A percentile compares a stretch with the other conserved stretches of the same genome.
phyloP scores from a whole-genome alignment of 2,329 filamentous ascomycete species.

The Fusarium sp. region DNA sequence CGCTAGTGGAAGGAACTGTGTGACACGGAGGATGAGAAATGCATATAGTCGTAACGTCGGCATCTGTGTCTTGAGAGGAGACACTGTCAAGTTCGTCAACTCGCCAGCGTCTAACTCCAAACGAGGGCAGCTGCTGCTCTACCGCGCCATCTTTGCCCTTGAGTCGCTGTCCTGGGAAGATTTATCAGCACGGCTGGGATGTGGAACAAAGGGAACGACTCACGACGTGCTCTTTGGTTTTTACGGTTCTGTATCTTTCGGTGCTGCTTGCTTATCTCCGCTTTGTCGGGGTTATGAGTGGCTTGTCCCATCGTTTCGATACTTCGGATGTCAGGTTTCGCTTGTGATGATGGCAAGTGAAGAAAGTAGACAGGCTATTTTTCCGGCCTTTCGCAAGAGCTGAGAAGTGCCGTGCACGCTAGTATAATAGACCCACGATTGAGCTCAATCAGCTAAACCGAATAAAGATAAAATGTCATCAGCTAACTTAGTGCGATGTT shows the following conservation, averaged over 20 bases:
- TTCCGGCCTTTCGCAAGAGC: too few relatives aligned
- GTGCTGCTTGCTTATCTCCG: neutral
- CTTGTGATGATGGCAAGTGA: neutral
- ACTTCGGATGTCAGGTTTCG: too few relatives aligned
- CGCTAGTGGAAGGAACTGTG: too few relatives aligned
- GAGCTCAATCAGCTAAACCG: neutral
- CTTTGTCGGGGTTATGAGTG: too few relatives aligned
- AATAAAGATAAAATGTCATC: neutral
- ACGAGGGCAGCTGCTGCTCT: rapidly evolving
- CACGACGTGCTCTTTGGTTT: constrained; percentile 16
- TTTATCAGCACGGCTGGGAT: neutral
- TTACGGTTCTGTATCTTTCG: constrained; percentile 6
- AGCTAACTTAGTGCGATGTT: too few relatives aligned
- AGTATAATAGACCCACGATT: neutral
- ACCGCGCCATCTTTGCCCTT: neutral
- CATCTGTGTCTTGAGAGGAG: rapidly evolving
- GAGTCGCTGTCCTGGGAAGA: neutral
- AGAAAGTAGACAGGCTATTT: neutral
- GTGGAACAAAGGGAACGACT: neutral
- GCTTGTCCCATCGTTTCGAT: neutral
- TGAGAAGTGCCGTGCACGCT: too few relatives aligned
- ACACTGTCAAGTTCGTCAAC: neutral
- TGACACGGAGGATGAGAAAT: too few relatives aligned
- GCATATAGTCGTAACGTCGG: neutral
- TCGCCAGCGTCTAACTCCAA: neutral